Evolutionary conservation across 1,284 basidiomycete genomes (phyloP).

Genomic region (Stygiomarasmius scandens): DNA sequence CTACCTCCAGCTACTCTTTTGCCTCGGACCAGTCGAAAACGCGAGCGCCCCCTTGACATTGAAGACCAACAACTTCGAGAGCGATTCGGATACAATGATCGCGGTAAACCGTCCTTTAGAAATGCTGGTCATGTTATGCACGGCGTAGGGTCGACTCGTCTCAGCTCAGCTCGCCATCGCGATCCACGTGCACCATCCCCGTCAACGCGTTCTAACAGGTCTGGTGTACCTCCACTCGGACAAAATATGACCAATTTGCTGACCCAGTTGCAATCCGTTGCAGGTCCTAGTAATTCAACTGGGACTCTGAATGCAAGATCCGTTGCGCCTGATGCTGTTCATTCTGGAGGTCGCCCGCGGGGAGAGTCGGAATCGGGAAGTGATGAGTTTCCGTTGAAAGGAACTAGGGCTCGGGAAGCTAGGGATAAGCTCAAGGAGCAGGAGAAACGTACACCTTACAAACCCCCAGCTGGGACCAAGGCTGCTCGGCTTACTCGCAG

Average conservation of each 20-base stretch:
- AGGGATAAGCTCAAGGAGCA: conserved; percentile 33
- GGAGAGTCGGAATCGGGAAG: conserved; percentile 29
- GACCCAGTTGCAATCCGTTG: background rate
- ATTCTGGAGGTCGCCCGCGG: background rate
- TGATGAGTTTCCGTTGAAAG: conserved; percentile 38
- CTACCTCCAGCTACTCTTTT: too few relatives aligned
- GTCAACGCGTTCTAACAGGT: background rate
- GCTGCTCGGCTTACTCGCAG: conserved; percentile 31
- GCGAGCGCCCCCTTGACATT: too few relatives aligned
- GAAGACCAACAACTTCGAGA: too few relatives aligned
- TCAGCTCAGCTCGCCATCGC: too few relatives aligned
- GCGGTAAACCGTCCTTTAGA: too few relatives aligned
- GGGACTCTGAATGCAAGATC: background rate
- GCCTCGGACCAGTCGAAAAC: too few relatives aligned
- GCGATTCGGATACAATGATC: too few relatives aligned
- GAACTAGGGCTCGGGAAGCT: conserved; percentile 39
- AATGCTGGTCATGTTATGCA: too few relatives aligned
- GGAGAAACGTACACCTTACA: conserved; percentile 39
- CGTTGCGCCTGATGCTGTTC: background rate
- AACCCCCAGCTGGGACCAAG: conserved; percentile 39
- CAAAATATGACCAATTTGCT: background rate
- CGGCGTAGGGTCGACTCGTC: too few relatives aligned
- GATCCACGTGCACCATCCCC: background rate
- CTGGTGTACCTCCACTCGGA: background rate
- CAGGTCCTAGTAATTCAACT: background rate